A percentile compares a stretch with the other conserved stretches of the same genome.
These are phyloP conservation scores for Colletotrichum cordylinicola DNA, from an alignment of 2,329 filamentous ascomycete species.

Conservation along the genomic window DNA sequence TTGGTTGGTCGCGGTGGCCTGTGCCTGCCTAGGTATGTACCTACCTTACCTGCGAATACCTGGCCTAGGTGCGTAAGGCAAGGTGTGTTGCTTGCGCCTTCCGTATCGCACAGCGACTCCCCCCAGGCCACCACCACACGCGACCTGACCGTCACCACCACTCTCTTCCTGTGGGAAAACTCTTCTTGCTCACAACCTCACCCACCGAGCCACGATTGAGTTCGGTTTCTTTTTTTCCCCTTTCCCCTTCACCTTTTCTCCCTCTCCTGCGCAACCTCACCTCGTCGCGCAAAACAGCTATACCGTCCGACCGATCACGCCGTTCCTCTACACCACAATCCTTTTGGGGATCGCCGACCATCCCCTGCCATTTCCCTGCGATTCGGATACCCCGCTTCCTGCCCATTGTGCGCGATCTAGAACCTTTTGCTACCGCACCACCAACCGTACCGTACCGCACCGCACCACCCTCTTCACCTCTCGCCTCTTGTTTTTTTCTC, in stretches of 20 bases:
- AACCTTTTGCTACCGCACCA: constrained; percentile 25
- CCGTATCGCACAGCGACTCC: constrained; percentile 8
- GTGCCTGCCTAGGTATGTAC: neutral
- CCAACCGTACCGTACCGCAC: neutral
- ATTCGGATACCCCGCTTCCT: constrained; percentile 27
- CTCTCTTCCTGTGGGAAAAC: constrained; percentile 8
- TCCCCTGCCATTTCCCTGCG: constrained; percentile 22
- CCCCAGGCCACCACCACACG: constrained; percentile 7
- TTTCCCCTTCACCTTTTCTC: neutral
- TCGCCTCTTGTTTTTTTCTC: constrained; percentile 3
- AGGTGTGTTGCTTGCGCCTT: constrained; percentile 3
- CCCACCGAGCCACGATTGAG: constrained; percentile 9
- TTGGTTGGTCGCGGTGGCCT: constrained; percentile 1
- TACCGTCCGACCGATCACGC: neutral
- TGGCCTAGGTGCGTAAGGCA: neutral
- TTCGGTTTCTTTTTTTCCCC: constrained; percentile 1
- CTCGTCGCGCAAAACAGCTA: constrained; percentile 3
- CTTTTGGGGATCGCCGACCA: constrained; percentile 18
- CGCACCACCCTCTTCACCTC: constrained; percentile 10
- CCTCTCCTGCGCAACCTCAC: neutral
- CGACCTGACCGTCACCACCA: constrained; percentile 21
- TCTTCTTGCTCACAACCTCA: constrained; percentile 22
- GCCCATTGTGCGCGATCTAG: constrained; percentile 27
- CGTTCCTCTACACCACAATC: neutral
- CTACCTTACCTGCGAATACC: neutral